Conservation (phyloP, 2,329 filamentous ascomycete genomes). For the Colletotrichum sp. region DNA sequence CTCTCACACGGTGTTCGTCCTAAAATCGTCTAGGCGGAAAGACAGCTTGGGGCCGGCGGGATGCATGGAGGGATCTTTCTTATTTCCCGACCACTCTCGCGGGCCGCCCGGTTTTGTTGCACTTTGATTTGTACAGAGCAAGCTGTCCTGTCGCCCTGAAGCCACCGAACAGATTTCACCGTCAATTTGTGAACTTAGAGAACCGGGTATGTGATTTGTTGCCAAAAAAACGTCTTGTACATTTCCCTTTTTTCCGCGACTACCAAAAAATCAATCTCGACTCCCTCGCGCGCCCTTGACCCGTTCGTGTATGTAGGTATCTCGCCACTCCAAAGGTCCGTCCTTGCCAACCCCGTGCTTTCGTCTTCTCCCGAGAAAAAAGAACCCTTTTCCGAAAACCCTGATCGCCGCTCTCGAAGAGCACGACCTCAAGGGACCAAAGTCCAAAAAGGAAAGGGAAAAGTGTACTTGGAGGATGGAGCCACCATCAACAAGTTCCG, state of each 20-base stretch:
- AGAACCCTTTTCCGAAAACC: not conserved
- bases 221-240: slow-evolving; percentile 1
- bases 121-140: not conserved
- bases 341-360: slow-evolving; percentile 1
- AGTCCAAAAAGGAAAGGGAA: not conserved
- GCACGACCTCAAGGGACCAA: not conserved
- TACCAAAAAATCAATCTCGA: not conserved
- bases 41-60: not conserved
- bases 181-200: too few species aligned
- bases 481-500: not conserved
- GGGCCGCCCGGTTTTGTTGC: not conserved
- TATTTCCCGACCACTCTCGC: not conserved
- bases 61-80: not conserved
- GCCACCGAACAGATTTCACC: not conserved
- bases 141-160: too few species aligned
- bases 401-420: not conserved
- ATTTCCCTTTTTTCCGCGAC: slow-evolving; percentile 1
- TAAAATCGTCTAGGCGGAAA: not conserved
- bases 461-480: not conserved
- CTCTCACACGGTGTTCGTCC: slow-evolving; percentile 7
- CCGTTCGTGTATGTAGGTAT: slow-evolving; percentile 19
- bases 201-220: not conserved
- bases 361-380: slow-evolving; percentile 10
- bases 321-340: slow-evolving; percentile 2
- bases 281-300: slow-evolving; percentile 14